Percentiles rank a stretch among this genome's conserved stretches.
Conservation (phyloP, 2,329 filamentous ascomycete genomes). For the Colletotrichum nymphaeae region DNA sequence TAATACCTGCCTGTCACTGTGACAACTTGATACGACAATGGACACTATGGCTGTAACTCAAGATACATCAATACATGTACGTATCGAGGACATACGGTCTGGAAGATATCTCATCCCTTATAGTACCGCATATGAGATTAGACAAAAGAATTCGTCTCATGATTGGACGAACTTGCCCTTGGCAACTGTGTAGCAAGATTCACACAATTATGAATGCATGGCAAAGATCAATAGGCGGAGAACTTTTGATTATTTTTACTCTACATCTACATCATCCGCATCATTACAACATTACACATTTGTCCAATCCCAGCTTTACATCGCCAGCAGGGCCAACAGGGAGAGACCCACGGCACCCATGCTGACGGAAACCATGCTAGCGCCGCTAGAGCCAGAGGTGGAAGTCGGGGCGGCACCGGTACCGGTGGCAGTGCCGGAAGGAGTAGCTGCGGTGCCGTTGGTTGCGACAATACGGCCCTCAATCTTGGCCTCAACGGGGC, state of each 20-base stretch:
- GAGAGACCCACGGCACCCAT: slow-evolving; percentile 1
- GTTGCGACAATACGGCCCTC: slow-evolving; percentile 56
- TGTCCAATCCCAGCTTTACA: background rate
- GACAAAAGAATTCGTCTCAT: too few species aligned
- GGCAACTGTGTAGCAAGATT: background rate
- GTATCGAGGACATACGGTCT: too few species aligned
- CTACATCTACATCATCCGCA: slow-evolving; percentile 23
- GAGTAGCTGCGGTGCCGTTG: slow-evolving; percentile 18
- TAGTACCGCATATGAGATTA: too few species aligned
- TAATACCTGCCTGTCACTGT: too few species aligned
- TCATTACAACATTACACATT: slow-evolving; percentile 13
- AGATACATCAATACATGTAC: too few species aligned
- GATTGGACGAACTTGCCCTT: too few species aligned
- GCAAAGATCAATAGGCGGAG: background rate
- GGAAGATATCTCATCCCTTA: too few species aligned
- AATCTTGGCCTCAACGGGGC: slow-evolving; percentile 61
- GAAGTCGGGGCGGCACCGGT: slow-evolving; percentile 5
- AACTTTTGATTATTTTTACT: background rate
- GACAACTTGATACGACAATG: too few species aligned
- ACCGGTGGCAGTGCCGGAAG: slow-evolving; percentile 7
- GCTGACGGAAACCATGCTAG: slow-evolving; percentile 9
- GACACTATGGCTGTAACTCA: too few species aligned
- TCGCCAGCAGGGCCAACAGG: background rate
- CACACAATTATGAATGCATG: background rate
- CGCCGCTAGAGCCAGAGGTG: slow-evolving; percentile 13